These are phyloP conservation scores for Eucalyptus pumila DNA, from an alignment of 345 rosid species.

Conservation along the genomic window DNA sequence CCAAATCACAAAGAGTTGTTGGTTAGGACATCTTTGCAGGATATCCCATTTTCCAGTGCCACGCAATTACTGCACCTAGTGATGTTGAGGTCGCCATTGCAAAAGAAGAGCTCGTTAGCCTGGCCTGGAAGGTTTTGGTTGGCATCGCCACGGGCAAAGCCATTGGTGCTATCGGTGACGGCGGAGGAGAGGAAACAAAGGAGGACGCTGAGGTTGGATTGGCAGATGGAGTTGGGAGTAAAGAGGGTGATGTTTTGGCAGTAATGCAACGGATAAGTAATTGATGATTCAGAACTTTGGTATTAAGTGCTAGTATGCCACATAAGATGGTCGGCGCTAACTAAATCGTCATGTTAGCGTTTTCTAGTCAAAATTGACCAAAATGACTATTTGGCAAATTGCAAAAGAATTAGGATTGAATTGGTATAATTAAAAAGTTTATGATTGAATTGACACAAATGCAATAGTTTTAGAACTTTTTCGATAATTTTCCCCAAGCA, in stretches of 20 bases:
- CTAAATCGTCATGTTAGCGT: too few relatives aligned
- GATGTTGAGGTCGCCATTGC: not conserved
- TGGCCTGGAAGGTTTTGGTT: not conserved
- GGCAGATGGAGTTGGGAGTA: not conserved
- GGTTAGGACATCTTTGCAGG: not conserved
- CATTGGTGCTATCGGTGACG: not conserved
- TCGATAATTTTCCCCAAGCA: too few relatives aligned
- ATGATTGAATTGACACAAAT: too few relatives aligned
- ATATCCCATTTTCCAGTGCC: too few relatives aligned
- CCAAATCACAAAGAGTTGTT: not conserved
- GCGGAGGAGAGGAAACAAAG: not conserved
- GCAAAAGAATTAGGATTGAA: too few relatives aligned
- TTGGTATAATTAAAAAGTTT: too few relatives aligned
- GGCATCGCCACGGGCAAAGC: not conserved
- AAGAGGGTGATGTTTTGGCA: not conserved
- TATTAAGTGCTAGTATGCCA: too few relatives aligned
- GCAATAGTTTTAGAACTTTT: too few relatives aligned
- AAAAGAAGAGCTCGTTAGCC: not conserved
- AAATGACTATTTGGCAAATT: too few relatives aligned
- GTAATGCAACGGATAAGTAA: not conserved
- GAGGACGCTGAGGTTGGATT: not conserved
- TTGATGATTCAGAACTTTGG: not conserved
- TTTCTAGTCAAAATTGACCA: too few relatives aligned
- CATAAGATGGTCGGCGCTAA: too few relatives aligned
- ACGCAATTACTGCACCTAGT: fast-evolving